Conservation (phyloP, 352 stramenopile species). For the Pythium biforme region DNA sequence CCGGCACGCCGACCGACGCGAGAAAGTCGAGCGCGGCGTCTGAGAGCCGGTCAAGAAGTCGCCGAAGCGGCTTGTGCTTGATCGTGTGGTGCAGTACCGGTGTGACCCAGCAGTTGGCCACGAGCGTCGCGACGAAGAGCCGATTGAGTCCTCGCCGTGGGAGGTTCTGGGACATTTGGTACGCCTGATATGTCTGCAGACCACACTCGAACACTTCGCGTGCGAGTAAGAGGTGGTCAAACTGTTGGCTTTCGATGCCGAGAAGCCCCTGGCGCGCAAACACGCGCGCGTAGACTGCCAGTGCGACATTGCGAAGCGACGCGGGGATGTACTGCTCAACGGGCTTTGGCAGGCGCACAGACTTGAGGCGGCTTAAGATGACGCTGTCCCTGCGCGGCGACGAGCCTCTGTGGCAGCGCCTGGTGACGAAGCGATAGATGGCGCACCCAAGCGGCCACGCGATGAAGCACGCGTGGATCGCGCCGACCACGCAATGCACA, state of each 20-base stretch:
- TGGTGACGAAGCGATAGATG: not conserved
- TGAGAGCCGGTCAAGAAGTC: not conserved
- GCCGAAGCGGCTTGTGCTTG: not conserved
- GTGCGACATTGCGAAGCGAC: not conserved
- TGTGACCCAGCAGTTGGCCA: conserved; percentile 21
- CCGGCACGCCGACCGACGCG: conserved; percentile 8
- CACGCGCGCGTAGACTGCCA: not conserved
- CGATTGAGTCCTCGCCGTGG: conserved; percentile 20
- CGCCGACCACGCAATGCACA: not conserved
- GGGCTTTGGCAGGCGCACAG: not conserved
- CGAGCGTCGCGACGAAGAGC: conserved; percentile 19
- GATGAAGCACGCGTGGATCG: not conserved
- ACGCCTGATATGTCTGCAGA: conserved; percentile 26
- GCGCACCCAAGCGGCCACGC: not conserved
- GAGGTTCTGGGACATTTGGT: conserved; percentile 22
- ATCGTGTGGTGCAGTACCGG: conserved; percentile 3
- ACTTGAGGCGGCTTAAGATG: not conserved
- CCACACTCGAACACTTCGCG: conserved; percentile 19
- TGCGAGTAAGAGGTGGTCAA: conserved; percentile 12
- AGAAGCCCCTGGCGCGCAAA: conserved; percentile 5
- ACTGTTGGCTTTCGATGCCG: conserved; percentile 26
- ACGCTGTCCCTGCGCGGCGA: not conserved
- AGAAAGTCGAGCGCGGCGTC: conserved; percentile 8
- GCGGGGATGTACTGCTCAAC: not conserved
- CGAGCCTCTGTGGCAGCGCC: not conserved